Evolutionary conservation across 495 filamentous ascomycete genomes (phyloP).

Genomic region (Xylaria venustula): DNA sequence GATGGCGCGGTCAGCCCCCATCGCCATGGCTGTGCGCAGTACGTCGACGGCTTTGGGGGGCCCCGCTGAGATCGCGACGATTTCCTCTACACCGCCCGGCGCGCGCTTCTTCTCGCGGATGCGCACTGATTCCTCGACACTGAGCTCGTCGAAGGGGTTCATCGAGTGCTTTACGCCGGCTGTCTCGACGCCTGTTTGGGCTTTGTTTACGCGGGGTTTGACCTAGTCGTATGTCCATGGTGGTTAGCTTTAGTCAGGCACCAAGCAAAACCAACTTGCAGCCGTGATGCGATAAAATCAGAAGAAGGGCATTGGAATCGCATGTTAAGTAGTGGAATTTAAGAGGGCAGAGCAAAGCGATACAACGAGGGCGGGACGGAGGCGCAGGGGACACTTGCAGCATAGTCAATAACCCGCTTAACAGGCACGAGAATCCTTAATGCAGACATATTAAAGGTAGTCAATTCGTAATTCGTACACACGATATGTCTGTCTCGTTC

Average conservation of each 20-base stretch:
- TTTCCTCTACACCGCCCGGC: constrained; percentile 70
- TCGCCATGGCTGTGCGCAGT: constrained; percentile 94
- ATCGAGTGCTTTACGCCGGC: constrained; percentile 91
- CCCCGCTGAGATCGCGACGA: constrained; percentile 84
- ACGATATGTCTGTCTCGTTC: background rate
- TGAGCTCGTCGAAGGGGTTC: constrained; percentile 99
- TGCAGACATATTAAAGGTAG: constrained; percentile 71
- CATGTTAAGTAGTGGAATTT: too few relatives aligned
- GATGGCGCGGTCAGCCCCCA: constrained; percentile 91
- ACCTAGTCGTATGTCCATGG: constrained; percentile 53
- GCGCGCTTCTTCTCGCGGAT: constrained; percentile 77
- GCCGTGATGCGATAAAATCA: too few relatives aligned
- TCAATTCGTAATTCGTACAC: constrained; percentile 3
- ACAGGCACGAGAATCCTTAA: constrained; percentile 93
- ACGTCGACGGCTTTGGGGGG: constrained; percentile 83
- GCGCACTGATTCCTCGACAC: constrained; percentile 90
- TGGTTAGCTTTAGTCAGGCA: background rate
- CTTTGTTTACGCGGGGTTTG: constrained; percentile 96
- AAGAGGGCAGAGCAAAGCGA: too few relatives aligned
- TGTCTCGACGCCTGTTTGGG: constrained; percentile 91
- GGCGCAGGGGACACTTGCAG: constrained; percentile 56
- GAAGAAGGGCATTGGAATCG: background rate
- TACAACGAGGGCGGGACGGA: background rate
- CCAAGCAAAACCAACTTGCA: too few relatives aligned
- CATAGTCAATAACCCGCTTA: constrained; percentile 99